phyloP scores from a whole-genome alignment of 2,329 filamentous ascomycete species.

The Neonectria sp. region DNA sequence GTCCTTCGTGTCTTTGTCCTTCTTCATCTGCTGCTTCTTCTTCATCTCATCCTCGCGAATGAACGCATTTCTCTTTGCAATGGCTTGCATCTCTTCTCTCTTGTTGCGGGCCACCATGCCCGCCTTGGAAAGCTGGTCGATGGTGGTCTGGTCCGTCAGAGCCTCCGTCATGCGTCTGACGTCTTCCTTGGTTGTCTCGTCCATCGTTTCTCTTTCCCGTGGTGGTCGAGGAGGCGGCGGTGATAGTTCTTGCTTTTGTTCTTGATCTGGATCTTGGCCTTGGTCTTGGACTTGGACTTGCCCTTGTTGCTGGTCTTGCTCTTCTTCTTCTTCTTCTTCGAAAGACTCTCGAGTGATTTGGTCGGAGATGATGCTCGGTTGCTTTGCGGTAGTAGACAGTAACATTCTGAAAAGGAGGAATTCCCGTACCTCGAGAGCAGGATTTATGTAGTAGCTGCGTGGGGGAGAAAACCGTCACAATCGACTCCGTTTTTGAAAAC shows the following conservation, averaged over 20 bases:
- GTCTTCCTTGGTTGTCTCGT: conserved; percentile 8
- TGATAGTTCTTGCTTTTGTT: neutral
- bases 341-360: neutral
- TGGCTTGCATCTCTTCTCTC: conserved; percentile 24
- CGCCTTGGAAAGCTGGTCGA: conserved; percentile 36
- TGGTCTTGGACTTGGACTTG: neutral
- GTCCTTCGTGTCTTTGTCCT: neutral
- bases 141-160: conserved; percentile 44
- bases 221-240: too few relatives aligned
- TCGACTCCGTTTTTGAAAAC: neutral
- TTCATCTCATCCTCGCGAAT: neutral
- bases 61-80: neutral
- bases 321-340: neutral
- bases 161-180: conserved; percentile 41
- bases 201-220: neutral
- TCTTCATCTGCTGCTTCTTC: neutral
- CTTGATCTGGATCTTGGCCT: neutral
- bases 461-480: neutral
- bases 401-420: neutral
- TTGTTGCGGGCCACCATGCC: conserved; percentile 40
- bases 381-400: neutral
- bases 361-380: neutral
- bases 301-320: neutral
- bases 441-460: neutral
- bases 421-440: neutral